Evolutionary conservation across 2,329 filamentous ascomycete genomes (phyloP), one percentile per base, ranked within the genome.

Genomic region (Colletotrichum acutatum): DNA sequence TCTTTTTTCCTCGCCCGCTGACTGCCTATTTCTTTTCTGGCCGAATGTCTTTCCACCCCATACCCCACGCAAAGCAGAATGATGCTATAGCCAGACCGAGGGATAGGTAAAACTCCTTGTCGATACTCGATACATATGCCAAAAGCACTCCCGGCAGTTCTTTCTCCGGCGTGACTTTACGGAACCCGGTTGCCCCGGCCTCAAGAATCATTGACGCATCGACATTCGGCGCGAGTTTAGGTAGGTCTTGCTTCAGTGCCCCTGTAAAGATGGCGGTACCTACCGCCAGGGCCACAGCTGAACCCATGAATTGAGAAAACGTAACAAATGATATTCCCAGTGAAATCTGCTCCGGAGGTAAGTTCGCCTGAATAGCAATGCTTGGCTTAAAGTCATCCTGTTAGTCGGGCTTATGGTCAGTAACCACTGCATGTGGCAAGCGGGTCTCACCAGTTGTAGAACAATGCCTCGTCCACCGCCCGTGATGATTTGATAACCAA

Each of bases 31-130:
- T 54, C 32, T 75, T 81, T 74, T 84, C 81, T 74, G 84, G 82
- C 53, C 85, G 82, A 34, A 87, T 79, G 72, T 85, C 83, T 24
- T 82, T 83, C 81, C 84, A 87, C 1, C 86, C 87, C 76, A 88
- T 81, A 0, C 85, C 86, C 76, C 82, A 84, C 1, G 80, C 78
- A 6, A 81, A 78, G 1, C 84, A 34, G 24, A 87, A 82, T 66
- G 78, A 76, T 6, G 66, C 75, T 32, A 75, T 77, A 4, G 79
- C 77, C 16, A 81, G 68, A 0, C 79, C 83, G 1, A 81, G 77
- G 12, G 80, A 79, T 24, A 77, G 72, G 54, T 78, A 78, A 62
- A 82, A 82, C 0, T 78, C 77, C 6, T 74, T 71, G 26, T 77
- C 72, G 0, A 84, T 76, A 9, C 80, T 80, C 14, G 80, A 79